Conservation (phyloP, 805 yeast species). For the Kazachstania bromeliacearum region DNA sequence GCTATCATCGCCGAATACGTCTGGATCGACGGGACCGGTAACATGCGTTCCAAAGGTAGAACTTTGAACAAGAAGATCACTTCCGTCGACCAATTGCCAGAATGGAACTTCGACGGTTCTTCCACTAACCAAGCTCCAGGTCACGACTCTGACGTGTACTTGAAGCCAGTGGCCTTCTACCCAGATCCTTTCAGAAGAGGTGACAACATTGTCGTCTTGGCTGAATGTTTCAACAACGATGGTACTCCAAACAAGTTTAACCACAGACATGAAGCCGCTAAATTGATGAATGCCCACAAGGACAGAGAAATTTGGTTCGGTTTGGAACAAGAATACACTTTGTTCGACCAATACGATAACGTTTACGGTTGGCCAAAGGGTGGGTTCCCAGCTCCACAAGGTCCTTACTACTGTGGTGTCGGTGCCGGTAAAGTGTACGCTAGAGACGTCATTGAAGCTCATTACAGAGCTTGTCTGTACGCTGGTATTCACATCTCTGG, state of each 20-base stretch:
- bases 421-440: slow-evolving; percentile 98
- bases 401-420: slow-evolving; percentile 99
- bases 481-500: slow-evolving; percentile 89
- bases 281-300: slow-evolving; percentile 86
- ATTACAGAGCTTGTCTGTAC: slow-evolving; percentile 94
- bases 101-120: slow-evolving; percentile 99
- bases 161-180: slow-evolving; percentile 92
- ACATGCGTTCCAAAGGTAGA: slow-evolving; percentile 88
- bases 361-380: slow-evolving; percentile 99
- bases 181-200: slow-evolving; percentile 98
- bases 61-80: slow-evolving; percentile 64
- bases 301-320: slow-evolving; percentile 91
- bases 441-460: slow-evolving; percentile 97
- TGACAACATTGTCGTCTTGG: slow-evolving; percentile 87
- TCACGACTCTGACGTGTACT: slow-evolving; percentile 86
- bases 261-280: slow-evolving; percentile 95
- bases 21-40: slow-evolving; percentile 93
- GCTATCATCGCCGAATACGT: slow-evolving; percentile 89
- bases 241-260: slow-evolving; percentile 98
- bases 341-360: slow-evolving; percentile 81
- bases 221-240: slow-evolving; percentile 97
- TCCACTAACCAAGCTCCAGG: slow-evolving; percentile 99
- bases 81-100: slow-evolving; percentile 81
- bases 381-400: slow-evolving; percentile 99
- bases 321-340: slow-evolving; percentile 96